Percentiles rank a stretch among this genome's conserved stretches.
phyloP scores from a whole-genome alignment of 192 early-diverging fungal genomes.

The Coemansia sp. region DNA sequence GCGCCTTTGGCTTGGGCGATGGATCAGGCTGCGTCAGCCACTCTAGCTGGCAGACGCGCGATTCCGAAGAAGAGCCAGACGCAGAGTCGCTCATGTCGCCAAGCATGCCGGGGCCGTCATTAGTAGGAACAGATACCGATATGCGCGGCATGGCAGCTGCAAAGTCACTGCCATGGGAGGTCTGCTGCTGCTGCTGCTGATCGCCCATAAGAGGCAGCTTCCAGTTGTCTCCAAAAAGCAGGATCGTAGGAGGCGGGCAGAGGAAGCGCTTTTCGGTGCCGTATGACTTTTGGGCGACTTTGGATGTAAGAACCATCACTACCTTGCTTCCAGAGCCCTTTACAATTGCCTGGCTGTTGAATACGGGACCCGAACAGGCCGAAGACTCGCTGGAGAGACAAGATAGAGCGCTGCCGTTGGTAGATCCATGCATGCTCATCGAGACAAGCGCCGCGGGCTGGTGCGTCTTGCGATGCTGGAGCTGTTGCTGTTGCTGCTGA shows the following conservation, averaged over 20 bases:
- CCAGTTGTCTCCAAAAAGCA: slow-evolving; percentile 74
- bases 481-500: slow-evolving; percentile 9
- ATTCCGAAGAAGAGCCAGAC: slow-evolving; percentile 15
- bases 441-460: slow-evolving; percentile 14
- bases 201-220: slow-evolving; percentile 44
- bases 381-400: slow-evolving; percentile 6
- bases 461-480: slow-evolving; percentile 5
- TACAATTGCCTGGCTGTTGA: slow-evolving; percentile 54
- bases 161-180: slow-evolving; percentile 17
- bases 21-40: slow-evolving; percentile 49
- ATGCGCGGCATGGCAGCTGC: slow-evolving; percentile 35
- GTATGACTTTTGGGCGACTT: slow-evolving; percentile 91
- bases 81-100: slow-evolving; percentile 9
- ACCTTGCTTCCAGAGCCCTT: slow-evolving; percentile 51
- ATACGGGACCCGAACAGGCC: slow-evolving; percentile 23
- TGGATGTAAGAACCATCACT: slow-evolving; percentile 76
- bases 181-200: no score
- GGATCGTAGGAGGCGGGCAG: slow-evolving; percentile 79
- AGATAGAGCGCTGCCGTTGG: slow-evolving; percentile 1
- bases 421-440: slow-evolving; percentile 8
- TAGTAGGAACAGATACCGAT: slow-evolving; percentile 38
- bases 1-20: slow-evolving; percentile 43
- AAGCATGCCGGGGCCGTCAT: slow-evolving; percentile 19
- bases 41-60: slow-evolving; percentile 40
- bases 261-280: slow-evolving; percentile 91